Evolutionary conservation across 2,329 filamentous ascomycete species (phyloP), one percentile per base, ranked within the genome.

Genomic region (Nannizziopsis arthrosporioides): DNA sequence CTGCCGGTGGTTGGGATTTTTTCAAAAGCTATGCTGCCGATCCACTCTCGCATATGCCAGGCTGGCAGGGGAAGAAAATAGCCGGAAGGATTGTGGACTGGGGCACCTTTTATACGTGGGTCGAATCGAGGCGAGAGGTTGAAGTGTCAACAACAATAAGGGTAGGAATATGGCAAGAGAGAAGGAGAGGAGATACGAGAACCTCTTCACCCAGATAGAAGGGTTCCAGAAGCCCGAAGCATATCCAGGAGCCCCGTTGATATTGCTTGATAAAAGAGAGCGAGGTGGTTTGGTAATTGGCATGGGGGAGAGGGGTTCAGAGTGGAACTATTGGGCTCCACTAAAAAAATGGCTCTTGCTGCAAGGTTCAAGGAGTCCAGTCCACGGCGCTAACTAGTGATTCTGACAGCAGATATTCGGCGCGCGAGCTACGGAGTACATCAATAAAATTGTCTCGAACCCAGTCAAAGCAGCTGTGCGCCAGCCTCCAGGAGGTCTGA

Each of bases 331-430:
- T 42, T 19, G 45, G 45, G n/a, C 44, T 32, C 11, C 27, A 41
- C 44, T 35, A 30, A 31, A 17, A 34, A 34, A 44, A 17, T 44
- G n/a, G 35, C 5, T 27, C 35, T 45, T 6, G 15, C 19, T 47
- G 37, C 44, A 47, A 47, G 37, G 44, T 47, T 47, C 44, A 47
- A 38, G 27, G 44, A 47, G 27, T 41, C 35, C 41, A 27, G 19
- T 38, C 34, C 27, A 41, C 40, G 44, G 37, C 44, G 30, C 44
- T 47, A 47, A 41, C 37, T 41, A 35, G 43, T 45, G 43, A 36
- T 19, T 45, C 9, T 3, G 15, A 10, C 4, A 36, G 34, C 34
- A 15, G 14, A 36, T 15, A 36, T 12, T 12, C 3, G 4, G 11
- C 4, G 42, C 4, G n/a, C 14, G 36, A 17, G n/a, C 36, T 12